Evolutionary conservation across 345 rosid genomes (phyloP), one percentile per base, ranked within the genome.

Genomic region (Stellera chamaejasme): DNA sequence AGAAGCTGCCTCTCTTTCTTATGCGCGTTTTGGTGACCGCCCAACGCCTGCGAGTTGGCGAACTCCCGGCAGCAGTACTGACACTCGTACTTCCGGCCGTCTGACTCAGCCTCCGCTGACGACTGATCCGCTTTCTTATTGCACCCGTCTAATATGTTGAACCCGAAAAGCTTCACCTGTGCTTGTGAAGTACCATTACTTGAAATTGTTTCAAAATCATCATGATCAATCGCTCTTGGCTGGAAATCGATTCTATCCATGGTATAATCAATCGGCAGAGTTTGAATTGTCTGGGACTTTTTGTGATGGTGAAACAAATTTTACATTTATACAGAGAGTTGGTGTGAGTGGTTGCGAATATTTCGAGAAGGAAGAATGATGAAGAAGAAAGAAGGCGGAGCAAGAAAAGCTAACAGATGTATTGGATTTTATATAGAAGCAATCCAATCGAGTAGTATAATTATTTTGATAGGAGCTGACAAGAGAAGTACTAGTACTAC

Each of bases 11-110:
- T 79, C 63, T 91, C 98, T 60, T 91, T 91, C 83, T 88, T 91
- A 79, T 91, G 98, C 12, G 98, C 96, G 87, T 91, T 91, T 66
- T 91, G 98, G 66, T 91, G 98, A 56, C 98, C 98, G 5, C 98
- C 98, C 15, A 91, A 77, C 13, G 98, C 98, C 70, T 88, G 98
- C 4, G 98, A 91, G 60, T 91, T 91, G 26, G 95, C 88, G 43
- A 91, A 91, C 64, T 82, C 95, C n/a, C 98, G 77, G 54, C 68
- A 82, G 58, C 98, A 91, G 60, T 91, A 91, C 56, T 91, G 98
- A 27, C 98, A 91, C 84, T 88, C 98, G 68, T 83, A 91, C 50
- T 85, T 91, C 13, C 86, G 69, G 42, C 72, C 63, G 13, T 67
- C 77, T n/a, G 74, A 32, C 46, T 58, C 73, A 6, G 67, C 16